Conservation (phyloP, 2,329 filamentous ascomycete genomes). For the Phyllosticta citrichinensis region DNA sequence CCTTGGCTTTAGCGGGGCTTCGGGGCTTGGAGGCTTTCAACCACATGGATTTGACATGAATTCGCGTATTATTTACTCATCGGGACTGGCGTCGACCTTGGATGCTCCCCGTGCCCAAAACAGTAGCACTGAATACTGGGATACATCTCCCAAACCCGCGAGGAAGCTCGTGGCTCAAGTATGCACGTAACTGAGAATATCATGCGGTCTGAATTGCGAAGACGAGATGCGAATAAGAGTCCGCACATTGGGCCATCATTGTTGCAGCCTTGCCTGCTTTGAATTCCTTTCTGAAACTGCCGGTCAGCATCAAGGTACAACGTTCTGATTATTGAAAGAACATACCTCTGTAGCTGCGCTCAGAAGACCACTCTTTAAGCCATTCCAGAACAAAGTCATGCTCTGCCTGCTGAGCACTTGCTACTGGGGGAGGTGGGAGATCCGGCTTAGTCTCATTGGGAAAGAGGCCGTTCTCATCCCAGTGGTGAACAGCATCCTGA, state of each 20-base stretch:
- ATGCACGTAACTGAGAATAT: background rate
- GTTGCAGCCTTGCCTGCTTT: background rate
- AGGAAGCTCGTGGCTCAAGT: background rate
- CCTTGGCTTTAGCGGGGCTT: background rate
- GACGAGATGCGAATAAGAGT: background rate
- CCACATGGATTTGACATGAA: background rate
- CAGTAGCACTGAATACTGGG: background rate
- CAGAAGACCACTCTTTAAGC: constrained; percentile 50
- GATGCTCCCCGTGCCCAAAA: background rate
- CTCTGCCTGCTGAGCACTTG: constrained; percentile 48
- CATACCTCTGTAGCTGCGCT: constrained; percentile 4
- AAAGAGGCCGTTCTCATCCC: constrained; percentile 64
- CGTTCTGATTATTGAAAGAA: background rate
- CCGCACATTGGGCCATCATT: background rate
- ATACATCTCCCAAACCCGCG: background rate
- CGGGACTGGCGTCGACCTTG: background rate
- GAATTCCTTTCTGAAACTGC: background rate
- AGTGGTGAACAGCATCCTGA: constrained; percentile 66
- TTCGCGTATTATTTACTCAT: background rate
- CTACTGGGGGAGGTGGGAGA: constrained; percentile 50
- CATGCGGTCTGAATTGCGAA: background rate
- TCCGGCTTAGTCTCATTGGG: constrained; percentile 48
- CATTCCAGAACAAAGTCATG: constrained; percentile 55
- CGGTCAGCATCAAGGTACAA: background rate
- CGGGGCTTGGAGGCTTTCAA: background rate